Percentiles rank a stretch among this genome's conserved stretches.
phyloP scores from a whole-genome alignment of 306 rosid genomes.

The Dicorynia guianensis region DNA sequence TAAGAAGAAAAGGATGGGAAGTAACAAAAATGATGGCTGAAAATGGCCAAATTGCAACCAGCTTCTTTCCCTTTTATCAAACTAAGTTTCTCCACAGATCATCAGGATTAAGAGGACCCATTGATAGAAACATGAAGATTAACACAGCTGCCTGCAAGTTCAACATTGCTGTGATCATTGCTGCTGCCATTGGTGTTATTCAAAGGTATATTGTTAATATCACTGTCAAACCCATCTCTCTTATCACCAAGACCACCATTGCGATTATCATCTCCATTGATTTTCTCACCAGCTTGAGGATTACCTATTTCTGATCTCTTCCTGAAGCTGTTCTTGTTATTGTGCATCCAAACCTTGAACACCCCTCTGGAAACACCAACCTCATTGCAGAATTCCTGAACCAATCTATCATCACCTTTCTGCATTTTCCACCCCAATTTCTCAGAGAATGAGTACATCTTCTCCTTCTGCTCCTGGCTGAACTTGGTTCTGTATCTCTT shows the following conservation, averaged over 20 bases:
- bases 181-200: slow-evolving; percentile 28
- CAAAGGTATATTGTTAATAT: slow-evolving; percentile 36
- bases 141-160: slow-evolving; percentile 39
- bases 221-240: slow-evolving; percentile 26
- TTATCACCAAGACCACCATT: background rate
- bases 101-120: slow-evolving; percentile 52
- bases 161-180: slow-evolving; percentile 34
- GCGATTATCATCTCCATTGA: background rate
- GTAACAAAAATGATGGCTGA: slow-evolving; percentile 24
- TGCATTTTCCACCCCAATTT: slow-evolving; percentile 84
- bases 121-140: slow-evolving; percentile 58
- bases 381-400: slow-evolving; percentile 75
- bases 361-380: slow-evolving; percentile 72
- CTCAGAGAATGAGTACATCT: slow-evolving; percentile 76
- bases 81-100: slow-evolving; percentile 11
- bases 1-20: background rate
- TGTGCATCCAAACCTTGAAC: slow-evolving; percentile 95
- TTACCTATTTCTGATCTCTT: slow-evolving; percentile 48
- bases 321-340: slow-evolving; percentile 74
- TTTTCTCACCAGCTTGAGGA: slow-evolving; percentile 25
- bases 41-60: slow-evolving; percentile 1
- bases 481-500: slow-evolving; percentile 85
- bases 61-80: background rate
- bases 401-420: slow-evolving; percentile 59
- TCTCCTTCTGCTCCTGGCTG: slow-evolving; percentile 85